Percentiles rank a stretch among this genome's conserved stretches.
These are phyloP conservation scores for Saturnispora diversa DNA, from an alignment of 805 yeast genomes.

Conservation along the genomic window DNA sequence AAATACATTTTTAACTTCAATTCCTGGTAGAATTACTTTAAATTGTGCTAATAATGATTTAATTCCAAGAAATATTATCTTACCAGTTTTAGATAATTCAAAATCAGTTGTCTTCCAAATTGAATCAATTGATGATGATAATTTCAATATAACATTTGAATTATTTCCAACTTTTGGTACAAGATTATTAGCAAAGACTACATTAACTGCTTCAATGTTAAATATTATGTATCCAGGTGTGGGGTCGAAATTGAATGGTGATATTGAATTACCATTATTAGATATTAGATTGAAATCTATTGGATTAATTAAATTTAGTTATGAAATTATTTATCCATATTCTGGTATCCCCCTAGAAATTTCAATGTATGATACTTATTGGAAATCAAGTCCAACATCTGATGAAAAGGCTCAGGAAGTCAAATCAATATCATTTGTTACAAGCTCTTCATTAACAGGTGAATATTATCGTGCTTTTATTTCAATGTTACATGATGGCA, in stretches of 20 bases:
- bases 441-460: constrained; percentile 85
- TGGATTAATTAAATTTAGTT: constrained; percentile 71
- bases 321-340: constrained; percentile 84
- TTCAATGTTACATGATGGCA: constrained; percentile 70
- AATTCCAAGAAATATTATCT: constrained; percentile 76
- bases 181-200: constrained; percentile 78
- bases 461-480: constrained; percentile 64
- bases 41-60: constrained; percentile 70
- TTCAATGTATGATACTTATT: constrained; percentile 88
- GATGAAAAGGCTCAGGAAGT: constrained; percentile 17
- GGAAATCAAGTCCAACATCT: constrained; percentile 75
- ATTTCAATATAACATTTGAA: constrained; percentile 74
- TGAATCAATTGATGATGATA: constrained; percentile 61
- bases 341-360: constrained; percentile 78
- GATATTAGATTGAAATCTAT: constrained; percentile 75
- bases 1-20: constrained; percentile 37
- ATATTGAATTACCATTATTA: constrained; percentile 58
- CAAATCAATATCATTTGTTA: constrained; percentile 58
- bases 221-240: constrained; percentile 30
- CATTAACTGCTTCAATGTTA: constrained; percentile 58
- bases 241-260: constrained; percentile 33
- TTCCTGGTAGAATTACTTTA: constrained; percentile 78
- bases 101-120: constrained; percentile 72
- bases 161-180: constrained; percentile 94
- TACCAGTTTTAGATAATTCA: constrained; percentile 67